Percentiles rank a stretch among this genome's conserved stretches.
phyloP scores from a whole-genome alignment of 768 basidiomycete species.

The Lactarius psammicola region DNA sequence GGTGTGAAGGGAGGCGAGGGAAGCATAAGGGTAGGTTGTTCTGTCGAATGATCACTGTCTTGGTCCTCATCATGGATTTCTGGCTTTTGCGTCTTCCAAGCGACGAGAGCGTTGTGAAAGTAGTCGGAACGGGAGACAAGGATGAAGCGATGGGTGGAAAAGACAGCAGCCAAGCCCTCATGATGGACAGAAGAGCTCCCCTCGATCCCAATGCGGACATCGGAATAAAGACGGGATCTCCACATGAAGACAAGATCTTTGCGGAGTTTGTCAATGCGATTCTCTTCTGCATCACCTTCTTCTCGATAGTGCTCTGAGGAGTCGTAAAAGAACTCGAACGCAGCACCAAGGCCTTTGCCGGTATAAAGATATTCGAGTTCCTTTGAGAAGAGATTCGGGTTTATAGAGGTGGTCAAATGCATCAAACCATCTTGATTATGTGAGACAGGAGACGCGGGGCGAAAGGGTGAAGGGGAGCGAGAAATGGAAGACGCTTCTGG shows the following conservation, averaged over 20 bases:
- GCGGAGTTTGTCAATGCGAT: constrained; percentile 78
- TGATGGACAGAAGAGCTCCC: constrained; percentile 62
- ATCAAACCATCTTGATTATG: constrained; percentile 47
- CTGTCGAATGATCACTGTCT: constrained; percentile 35
- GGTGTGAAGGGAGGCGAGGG: constrained; percentile 95
- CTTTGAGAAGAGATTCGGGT: constrained; percentile 79
- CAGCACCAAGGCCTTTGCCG: constrained; percentile 82
- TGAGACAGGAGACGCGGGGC: constrained; percentile 41
- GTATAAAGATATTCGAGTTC: constrained; percentile 96
- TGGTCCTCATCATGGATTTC: constrained; percentile 35
- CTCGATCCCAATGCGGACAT: constrained; percentile 78
- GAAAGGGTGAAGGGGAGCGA: constrained; percentile 45
- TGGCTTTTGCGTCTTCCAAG: constrained; percentile 49
- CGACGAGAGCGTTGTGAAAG: constrained; percentile 77
- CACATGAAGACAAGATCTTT: constrained; percentile 97
- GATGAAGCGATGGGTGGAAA: constrained; percentile 91
- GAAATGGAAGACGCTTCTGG: constrained; percentile 43
- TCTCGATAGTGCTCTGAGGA: constrained; percentile 41
- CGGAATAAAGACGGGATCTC: constrained; percentile 91
- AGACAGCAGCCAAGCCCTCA: constrained; percentile 74
- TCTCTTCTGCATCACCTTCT: constrained; percentile 50
- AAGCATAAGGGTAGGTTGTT: constrained; percentile 62
- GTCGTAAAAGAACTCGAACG: constrained; percentile 86
- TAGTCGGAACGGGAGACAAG: constrained; percentile 87
- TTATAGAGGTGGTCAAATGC: constrained; percentile 64